A percentile compares a stretch with the other conserved stretches of the same genome.
phyloP scores from a whole-genome alignment of 1,139 yeast species.

The Hyphopichia pseudoburtonii region DNA sequence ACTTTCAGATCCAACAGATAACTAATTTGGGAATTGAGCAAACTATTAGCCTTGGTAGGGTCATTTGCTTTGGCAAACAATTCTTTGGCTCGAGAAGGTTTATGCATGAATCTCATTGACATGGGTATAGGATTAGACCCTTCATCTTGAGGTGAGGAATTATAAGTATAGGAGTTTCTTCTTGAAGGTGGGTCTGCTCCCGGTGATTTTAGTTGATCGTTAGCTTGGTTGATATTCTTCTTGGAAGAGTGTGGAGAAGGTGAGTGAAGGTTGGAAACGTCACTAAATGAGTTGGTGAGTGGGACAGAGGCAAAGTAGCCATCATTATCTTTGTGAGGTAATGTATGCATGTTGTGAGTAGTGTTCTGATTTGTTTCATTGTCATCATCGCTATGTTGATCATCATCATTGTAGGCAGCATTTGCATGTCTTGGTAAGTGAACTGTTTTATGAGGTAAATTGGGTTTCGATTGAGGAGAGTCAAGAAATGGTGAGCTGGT shows the following conservation, averaged over 20 bases:
- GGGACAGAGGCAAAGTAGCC: not conserved
- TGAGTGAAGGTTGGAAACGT: not conserved
- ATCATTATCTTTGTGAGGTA: too few species aligned
- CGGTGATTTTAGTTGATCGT: not conserved
- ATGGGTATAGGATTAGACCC: conserved; percentile 9
- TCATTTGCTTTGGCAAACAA: conserved; percentile 34
- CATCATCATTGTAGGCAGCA: too few species aligned
- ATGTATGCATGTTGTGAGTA: too few species aligned
- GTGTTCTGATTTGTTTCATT: too few species aligned
- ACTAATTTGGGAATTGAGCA: conserved; percentile 18
- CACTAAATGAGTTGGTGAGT: not conserved
- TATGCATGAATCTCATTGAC: conserved; percentile 41
- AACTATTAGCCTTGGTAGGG: conserved; percentile 34
- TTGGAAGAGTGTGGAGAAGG: not conserved
- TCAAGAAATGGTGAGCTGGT: too few species aligned
- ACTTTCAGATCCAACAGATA: too few species aligned
- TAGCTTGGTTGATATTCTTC: not conserved
- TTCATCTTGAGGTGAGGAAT: not conserved
- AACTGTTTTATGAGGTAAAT: too few species aligned
- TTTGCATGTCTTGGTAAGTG: too few species aligned
- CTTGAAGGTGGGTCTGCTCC: not conserved
- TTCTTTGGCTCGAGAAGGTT: conserved; percentile 37
- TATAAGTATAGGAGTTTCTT: conserved; percentile 3
- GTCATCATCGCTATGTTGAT: too few species aligned
- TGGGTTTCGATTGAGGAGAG: too few species aligned